phyloP scores from a whole-genome alignment of 1,284 basidiomycete species.

The Polyporus tsugae region DNA sequence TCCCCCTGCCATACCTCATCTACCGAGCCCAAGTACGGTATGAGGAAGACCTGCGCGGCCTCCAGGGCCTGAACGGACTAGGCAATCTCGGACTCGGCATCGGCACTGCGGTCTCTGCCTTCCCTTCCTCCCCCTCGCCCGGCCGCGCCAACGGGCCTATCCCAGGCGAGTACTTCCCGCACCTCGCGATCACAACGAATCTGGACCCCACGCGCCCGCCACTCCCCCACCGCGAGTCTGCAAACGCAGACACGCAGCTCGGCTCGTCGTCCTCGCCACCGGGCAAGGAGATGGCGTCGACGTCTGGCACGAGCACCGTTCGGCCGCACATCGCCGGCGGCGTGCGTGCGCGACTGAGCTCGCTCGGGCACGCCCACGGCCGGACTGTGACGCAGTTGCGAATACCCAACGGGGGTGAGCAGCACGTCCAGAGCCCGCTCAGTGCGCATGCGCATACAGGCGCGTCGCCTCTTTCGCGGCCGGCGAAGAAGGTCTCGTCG shows the following conservation, averaged over 20 bases:
- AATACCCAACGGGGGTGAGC: constrained; percentile 18
- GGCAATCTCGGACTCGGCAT: constrained; percentile 42
- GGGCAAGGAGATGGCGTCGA: constrained; percentile 10
- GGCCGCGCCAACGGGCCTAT: constrained; percentile 16
- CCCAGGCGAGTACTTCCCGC: constrained; percentile 33
- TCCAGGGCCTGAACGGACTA: constrained; percentile 52
- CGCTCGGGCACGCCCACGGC: constrained; percentile 52
- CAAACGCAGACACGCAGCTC: constrained; percentile 10
- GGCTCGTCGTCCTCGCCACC: constrained; percentile 24
- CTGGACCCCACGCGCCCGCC: constrained; percentile 27
- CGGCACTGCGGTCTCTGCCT: constrained; percentile 35
- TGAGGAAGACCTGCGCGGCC: constrained; percentile 79
- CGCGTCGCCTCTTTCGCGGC: constrained; percentile 39
- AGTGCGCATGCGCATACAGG: constrained; percentile 39
- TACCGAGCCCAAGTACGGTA: constrained; percentile 82
- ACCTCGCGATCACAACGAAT: constrained; percentile 10
- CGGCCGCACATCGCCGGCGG: constrained; percentile 51
- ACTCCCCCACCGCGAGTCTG: constrained; percentile 23
- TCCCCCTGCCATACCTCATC: constrained; percentile 82
- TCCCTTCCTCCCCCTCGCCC: constrained; percentile 40
- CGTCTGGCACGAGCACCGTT: constrained; percentile 31
- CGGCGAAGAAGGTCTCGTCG: constrained; percentile 62
- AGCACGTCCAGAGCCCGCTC: constrained; percentile 24
- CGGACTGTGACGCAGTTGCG: constrained; percentile 22
- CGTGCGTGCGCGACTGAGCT: constrained; percentile 74